A percentile compares a stretch with the other conserved stretches of the same genome.
Evolutionary conservation across 257 asterid genomes (phyloP).

Genomic region (Solanum corneliomulleri): DNA sequence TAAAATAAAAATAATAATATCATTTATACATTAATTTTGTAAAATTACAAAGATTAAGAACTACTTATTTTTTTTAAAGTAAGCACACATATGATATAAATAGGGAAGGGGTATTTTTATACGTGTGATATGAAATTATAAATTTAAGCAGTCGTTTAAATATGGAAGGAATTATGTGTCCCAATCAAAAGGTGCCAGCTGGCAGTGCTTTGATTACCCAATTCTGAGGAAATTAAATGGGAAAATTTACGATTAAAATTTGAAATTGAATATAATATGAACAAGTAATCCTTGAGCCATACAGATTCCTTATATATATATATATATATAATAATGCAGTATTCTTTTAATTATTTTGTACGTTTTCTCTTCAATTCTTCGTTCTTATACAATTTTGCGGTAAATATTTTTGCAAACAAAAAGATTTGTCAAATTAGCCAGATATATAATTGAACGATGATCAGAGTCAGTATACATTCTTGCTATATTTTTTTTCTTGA

Average conservation of each 20-base stretch:
- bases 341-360: not conserved
- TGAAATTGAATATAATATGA: not conserved
- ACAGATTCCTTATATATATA: not conserved
- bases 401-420: not conserved
- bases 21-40: no score
- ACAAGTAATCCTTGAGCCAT: not conserved
- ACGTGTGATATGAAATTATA: no score
- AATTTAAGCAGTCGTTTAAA: no score
- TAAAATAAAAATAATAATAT: no score
- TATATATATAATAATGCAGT: not conserved
- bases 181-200: not conserved
- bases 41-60: no score
- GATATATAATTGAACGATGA: not conserved
- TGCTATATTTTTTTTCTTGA: not conserved
- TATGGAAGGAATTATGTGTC: not conserved
- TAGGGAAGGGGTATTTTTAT: no score
- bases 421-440: not conserved
- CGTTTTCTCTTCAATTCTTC: not conserved
- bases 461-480: not conserved
- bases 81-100: no score
- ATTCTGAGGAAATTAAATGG: not conserved
- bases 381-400: not conserved
- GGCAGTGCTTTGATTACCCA: not conserved
- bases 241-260: not conserved
- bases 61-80: no score